Percentiles rank a stretch among this genome's conserved stretches.
Conservation (phyloP, 1,139 yeast species). For the Pichia terricola region DNA sequence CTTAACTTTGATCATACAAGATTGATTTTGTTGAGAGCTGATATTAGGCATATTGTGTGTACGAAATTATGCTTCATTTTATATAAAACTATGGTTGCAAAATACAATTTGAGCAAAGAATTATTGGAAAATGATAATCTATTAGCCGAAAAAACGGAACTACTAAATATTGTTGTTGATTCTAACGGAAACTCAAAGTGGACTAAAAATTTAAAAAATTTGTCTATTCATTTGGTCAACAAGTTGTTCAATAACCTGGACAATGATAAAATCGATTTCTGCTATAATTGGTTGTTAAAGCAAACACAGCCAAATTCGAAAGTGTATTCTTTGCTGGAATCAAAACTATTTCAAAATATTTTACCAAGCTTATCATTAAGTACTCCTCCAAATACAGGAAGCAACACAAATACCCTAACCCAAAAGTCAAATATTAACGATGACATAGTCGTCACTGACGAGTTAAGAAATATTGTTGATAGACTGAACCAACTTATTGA, state of each 20-base stretch:
- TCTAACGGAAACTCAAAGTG: slow-evolving; percentile 82
- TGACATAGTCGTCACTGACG: slow-evolving; percentile 30
- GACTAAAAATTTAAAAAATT: slow-evolving; percentile 72
- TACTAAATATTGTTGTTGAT: slow-evolving; percentile 73
- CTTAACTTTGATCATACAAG: slow-evolving; percentile 84
- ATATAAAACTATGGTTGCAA: slow-evolving; percentile 33
- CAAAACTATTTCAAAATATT: slow-evolving; percentile 47
- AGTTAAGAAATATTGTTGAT: slow-evolving; percentile 39
- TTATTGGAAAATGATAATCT: slow-evolving; percentile 20
- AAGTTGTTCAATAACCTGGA: slow-evolving; percentile 15
- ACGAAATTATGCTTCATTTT: slow-evolving; percentile 64
- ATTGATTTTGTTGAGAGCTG: slow-evolving; percentile 69
- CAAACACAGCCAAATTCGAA: slow-evolving; percentile 81
- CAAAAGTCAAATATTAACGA: slow-evolving; percentile 13
- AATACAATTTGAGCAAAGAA: slow-evolving; percentile 21
- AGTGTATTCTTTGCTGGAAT: slow-evolving; percentile 71
- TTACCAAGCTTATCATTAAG: slow-evolving; percentile 4
- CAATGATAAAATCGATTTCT: slow-evolving; percentile 47
- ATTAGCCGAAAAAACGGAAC: slow-evolving; percentile 37
- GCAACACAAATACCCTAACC: neutral
- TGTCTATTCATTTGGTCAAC: slow-evolving; percentile 58
- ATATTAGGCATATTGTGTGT: slow-evolving; percentile 76
- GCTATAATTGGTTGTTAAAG: slow-evolving; percentile 71
- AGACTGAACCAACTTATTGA: slow-evolving; percentile 50
- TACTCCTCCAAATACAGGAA: neutral